Evolutionary conservation across 2,329 filamentous ascomycete genomes (phyloP).

Genomic region (Monosporascus sp.): DNA sequence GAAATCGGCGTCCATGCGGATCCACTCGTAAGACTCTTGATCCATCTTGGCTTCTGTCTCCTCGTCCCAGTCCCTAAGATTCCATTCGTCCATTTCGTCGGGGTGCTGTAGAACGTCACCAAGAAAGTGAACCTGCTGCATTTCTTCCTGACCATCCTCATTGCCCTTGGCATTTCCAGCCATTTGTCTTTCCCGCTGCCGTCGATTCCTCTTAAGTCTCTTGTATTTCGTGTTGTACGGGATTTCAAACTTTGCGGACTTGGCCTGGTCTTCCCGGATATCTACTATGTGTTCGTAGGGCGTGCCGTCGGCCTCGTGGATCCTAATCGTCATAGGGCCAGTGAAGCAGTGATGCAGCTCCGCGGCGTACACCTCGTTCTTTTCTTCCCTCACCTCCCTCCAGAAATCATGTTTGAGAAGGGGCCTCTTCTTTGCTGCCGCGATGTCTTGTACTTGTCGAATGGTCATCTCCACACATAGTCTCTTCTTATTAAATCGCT

Average conservation of each 20-base stretch:
- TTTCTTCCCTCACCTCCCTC: conserved; percentile 76
- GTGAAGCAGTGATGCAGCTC: conserved; percentile 77
- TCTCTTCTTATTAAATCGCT: conserved; percentile 96
- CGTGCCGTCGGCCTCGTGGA: conserved; percentile 96
- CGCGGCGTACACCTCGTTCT: conserved; percentile 61
- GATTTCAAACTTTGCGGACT: conserved; percentile 76
- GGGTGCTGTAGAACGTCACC: conserved; percentile 83
- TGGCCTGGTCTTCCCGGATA: conserved; percentile 79
- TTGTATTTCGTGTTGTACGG: conserved; percentile 99
- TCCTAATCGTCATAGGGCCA: conserved; percentile 94
- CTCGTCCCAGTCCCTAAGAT: conserved; percentile 79
- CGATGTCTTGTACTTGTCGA: conserved; percentile 61
- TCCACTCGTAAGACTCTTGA: conserved; percentile 96
- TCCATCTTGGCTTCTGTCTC: conserved; percentile 90
- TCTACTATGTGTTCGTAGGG: conserved; percentile 98
- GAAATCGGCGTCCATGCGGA: conserved; percentile 94
- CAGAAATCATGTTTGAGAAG: conserved; percentile 73
- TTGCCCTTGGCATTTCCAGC: conserved; percentile 36
- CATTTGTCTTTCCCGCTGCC: conserved; percentile 54
- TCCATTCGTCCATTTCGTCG: conserved; percentile 80
- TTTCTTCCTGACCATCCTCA: conserved; percentile 65
- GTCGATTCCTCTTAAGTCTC: conserved; percentile 76
- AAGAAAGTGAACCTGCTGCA: conserved; percentile 82
- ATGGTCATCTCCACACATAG: conserved; percentile 90
- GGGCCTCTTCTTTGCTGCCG: conserved; percentile 37